Evolutionary conservation across 1,284 basidiomycete genomes (phyloP).

Genomic region (Flammula alnicola): DNA sequence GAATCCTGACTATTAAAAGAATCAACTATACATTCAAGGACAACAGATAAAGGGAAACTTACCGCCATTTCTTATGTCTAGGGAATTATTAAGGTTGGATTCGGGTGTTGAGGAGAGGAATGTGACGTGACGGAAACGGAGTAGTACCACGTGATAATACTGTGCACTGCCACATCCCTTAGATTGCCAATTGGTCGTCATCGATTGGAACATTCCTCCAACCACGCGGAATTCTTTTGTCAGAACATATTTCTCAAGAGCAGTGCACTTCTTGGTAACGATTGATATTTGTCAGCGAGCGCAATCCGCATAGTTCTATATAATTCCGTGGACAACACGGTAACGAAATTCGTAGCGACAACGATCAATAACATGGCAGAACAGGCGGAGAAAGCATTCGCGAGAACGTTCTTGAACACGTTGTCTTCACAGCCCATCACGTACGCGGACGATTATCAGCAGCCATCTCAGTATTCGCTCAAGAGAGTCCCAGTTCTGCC

Average conservation of each 20-base stretch:
- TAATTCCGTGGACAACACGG: no score
- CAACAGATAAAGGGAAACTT: slow-evolving; percentile 20
- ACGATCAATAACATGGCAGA: slow-evolving; percentile 27
- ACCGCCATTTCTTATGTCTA: slow-evolving; percentile 39
- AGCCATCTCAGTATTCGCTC: slow-evolving; percentile 71
- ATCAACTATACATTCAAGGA: slow-evolving; percentile 9
- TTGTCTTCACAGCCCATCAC: slow-evolving; percentile 71
- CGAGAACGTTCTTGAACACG: slow-evolving; percentile 73
- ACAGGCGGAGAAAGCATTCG: slow-evolving; percentile 73
- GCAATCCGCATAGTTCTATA: no score
- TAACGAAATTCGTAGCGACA: not conserved
- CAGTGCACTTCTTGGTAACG: no score
- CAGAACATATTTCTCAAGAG: no score
- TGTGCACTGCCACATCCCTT: not conserved
- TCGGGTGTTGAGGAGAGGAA: no score
- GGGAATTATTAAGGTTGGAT: slow-evolving; percentile 16
- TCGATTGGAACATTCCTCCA: not conserved
- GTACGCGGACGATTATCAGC: slow-evolving; percentile 78
- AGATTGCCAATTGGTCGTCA: not conserved
- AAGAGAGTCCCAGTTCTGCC: slow-evolving; percentile 76
- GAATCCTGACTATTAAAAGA: slow-evolving; percentile 43
- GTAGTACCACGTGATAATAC: not conserved
- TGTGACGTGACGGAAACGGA: slow-evolving; percentile 8
- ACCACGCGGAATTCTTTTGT: no score
- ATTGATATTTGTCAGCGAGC: no score